Conservation (phyloP, 2,329 filamentous ascomycete species). For the Talaromyces sp. region DNA sequence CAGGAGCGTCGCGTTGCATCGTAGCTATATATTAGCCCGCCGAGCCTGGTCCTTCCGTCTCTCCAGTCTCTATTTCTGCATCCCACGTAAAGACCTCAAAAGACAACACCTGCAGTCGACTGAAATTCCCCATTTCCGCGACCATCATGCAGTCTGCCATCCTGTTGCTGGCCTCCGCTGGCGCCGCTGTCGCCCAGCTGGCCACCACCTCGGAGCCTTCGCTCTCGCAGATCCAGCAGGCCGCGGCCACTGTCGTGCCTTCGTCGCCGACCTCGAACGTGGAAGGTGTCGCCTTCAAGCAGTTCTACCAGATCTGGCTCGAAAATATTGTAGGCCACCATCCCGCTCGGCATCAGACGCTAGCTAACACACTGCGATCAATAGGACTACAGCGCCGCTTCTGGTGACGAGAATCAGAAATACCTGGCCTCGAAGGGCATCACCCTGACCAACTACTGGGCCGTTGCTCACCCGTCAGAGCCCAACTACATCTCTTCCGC, state of each 20-base stretch:
- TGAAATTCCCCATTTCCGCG: conserved; percentile 11
- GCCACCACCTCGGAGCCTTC: conserved; percentile 22
- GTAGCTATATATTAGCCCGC: not conserved
- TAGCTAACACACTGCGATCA: conserved; percentile 21
- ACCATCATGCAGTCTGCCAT: conserved; percentile 44
- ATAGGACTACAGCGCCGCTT: conserved; percentile 59
- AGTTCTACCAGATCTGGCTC: conserved; percentile 69
- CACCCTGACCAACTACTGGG: conserved; percentile 56
- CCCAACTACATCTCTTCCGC: conserved; percentile 70
- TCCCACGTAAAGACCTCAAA: not conserved
- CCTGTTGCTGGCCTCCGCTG: conserved; percentile 21
- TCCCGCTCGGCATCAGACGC: conserved; percentile 12
- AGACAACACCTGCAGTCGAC: not conserved
- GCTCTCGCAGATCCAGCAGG: conserved; percentile 24
- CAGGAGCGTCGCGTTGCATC: not conserved
- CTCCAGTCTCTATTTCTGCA: not conserved
- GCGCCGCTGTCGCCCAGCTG: conserved; percentile 23
- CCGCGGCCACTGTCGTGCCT: conserved; percentile 56
- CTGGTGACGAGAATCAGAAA: conserved; percentile 47
- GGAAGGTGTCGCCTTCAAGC: conserved; percentile 67
- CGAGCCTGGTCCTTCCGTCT: not conserved
- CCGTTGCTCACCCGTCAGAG: conserved; percentile 67
- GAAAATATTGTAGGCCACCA: conserved; percentile 61
- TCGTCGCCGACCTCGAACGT: conserved; percentile 61
- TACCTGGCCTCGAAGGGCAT: conserved; percentile 49